A percentile compares a stretch with the other conserved stretches of the same genome.
phyloP scores from a whole-genome alignment of 1,284 basidiomycete species.

The Ustilago sp. region DNA sequence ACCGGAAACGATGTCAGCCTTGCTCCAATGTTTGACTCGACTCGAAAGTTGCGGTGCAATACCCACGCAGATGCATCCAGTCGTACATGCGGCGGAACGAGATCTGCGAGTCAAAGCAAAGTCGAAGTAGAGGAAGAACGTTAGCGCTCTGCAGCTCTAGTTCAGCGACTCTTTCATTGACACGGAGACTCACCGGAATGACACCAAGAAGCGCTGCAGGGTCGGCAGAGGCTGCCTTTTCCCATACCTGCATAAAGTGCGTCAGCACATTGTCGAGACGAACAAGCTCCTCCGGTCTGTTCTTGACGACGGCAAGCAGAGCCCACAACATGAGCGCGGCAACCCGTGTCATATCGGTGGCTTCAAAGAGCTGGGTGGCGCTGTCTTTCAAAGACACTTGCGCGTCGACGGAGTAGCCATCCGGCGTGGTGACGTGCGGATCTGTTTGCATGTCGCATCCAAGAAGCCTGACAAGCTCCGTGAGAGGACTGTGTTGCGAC shows the following conservation, averaged over 20 bases:
- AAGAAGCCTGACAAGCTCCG: constrained; percentile 16
- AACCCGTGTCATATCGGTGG: constrained; percentile 21
- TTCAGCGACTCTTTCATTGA: background rate
- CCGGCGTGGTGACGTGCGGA: background rate
- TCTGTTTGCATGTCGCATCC: background rate
- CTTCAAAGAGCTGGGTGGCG: constrained; percentile 7
- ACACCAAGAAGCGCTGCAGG: constrained; percentile 5
- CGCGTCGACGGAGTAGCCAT: background rate
- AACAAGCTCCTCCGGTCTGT: constrained; percentile 27
- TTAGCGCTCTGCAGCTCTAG: background rate
- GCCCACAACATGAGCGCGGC: constrained; percentile 30
- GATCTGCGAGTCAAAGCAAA: constrained; percentile 2
- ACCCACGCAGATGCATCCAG: constrained; percentile 29
- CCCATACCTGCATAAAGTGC: constrained; percentile 34
- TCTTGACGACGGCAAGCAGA: constrained; percentile 28
- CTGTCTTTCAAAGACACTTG: constrained; percentile 4
- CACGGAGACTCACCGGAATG: constrained; percentile 15
- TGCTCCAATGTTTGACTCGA: too few relatives aligned
- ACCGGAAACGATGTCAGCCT: background rate
- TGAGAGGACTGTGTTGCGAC: constrained; percentile 19
- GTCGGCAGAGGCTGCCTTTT: background rate
- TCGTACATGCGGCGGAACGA: constrained; percentile 28
- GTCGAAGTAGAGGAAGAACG: background rate
- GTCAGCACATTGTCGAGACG: constrained; percentile 21
- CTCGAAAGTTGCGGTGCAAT: background rate